Evolutionary conservation across 768 basidiomycete genomes (phyloP), one percentile per base, ranked within the genome.

Genomic region (Russula earlei): DNA sequence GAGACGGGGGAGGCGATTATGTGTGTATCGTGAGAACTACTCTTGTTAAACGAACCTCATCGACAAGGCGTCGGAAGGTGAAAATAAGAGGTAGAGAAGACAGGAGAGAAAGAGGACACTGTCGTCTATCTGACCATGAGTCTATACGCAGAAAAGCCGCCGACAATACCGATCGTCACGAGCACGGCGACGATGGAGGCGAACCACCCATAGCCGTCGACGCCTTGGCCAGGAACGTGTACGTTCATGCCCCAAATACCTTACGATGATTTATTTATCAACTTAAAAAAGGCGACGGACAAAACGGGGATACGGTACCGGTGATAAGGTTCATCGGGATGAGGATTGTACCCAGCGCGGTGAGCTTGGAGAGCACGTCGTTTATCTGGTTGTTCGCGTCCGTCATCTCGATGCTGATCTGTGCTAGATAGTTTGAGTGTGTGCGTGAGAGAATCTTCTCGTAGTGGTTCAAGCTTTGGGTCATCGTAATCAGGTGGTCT

Each of bases 371-470:
- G 5, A 98, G 81, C 2, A 99, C 96, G 67, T 98, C 93, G 72
- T 99, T 99, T 74, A 98, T 99, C 74, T 98, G 93, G 70, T 99
- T 99, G 73, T 99, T 99, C 40, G 96, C 96, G 65, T 97, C 94
- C 34, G 92, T 95, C 95, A 98, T 99, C 75, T 98, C 96, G 71
- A 99, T 98, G 41, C 93, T 96, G 64, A 99, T 99, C 66, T 98
- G 96, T 1, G 96, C 96, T 49, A 99, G 85, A 72, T 99, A 99
- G 68, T 99, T 99, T 36, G 94, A 97, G 71, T 99, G 96, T 38
- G 95, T 97, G 38, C 96, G 85, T 4, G 95, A 98, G 9, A 99
- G 77, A 66, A 99, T 98, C 77, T 98, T 99, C 69, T 99, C 96
- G 75, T 98, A 99, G 71, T 98, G 96, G 68, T 98, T 99, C 77